Conservation (phyloP, 2,329 filamentous ascomycete genomes). For the Xylariaceae sp. region DNA sequence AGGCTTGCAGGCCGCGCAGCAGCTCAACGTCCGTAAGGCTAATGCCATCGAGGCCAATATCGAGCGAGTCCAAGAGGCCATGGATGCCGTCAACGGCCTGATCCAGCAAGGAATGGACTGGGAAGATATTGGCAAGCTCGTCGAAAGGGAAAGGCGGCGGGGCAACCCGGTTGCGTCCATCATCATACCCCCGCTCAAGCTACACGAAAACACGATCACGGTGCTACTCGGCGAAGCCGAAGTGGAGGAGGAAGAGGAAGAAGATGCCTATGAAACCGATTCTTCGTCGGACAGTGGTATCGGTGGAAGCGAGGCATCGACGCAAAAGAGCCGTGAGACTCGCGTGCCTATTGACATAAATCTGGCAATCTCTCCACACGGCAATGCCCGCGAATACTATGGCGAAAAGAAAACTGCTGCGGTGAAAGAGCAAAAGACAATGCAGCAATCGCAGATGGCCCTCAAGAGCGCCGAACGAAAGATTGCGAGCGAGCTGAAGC, state of each 20-base stretch:
- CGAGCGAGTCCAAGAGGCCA: conserved; percentile 85
- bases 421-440: conserved; percentile 79
- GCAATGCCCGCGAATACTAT: conserved; percentile 87
- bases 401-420: conserved; percentile 79
- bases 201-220: conserved; percentile 84
- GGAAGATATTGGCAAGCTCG: conserved; percentile 80
- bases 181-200: conserved; percentile 79
- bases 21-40: conserved; percentile 79
- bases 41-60: conserved; percentile 85
- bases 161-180: conserved; percentile 79
- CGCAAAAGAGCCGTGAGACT: conserved; percentile 39
- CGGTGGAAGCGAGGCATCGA: conserved; percentile 25
- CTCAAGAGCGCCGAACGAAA: conserved; percentile 87
- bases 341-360: conserved; percentile 74
- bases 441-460: conserved; percentile 72
- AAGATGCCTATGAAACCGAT: conserved; percentile 56
- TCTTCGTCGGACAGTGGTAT: conserved; percentile 48
- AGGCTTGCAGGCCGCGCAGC: conserved; percentile 72
- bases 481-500: conserved; percentile 77
- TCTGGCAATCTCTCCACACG: conserved; percentile 73
- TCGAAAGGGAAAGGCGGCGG: conserved; percentile 76
- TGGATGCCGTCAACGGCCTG: conserved; percentile 86
- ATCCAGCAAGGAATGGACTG: conserved; percentile 95
- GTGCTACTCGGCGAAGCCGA: conserved; percentile 67
- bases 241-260: conserved; percentile 51